Conservation (phyloP, 371 early-diverging fungal species). For the Zychaea mexicana region DNA sequence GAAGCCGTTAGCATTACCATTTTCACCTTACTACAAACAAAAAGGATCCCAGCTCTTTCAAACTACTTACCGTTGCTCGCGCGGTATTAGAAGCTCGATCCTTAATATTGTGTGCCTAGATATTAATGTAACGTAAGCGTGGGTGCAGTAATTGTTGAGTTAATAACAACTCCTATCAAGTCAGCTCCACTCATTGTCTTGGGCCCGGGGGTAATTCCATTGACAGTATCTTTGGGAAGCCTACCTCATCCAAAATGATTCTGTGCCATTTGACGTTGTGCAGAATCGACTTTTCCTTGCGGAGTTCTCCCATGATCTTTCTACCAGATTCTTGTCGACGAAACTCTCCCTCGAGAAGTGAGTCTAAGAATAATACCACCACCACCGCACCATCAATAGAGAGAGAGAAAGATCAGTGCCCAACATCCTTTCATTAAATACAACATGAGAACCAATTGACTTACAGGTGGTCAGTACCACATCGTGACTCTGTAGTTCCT, state of each 20-base stretch:
- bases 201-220: too few species aligned
- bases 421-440: neutral
- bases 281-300: constrained; percentile 69
- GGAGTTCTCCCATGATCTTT: constrained; percentile 51
- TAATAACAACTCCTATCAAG: too few species aligned
- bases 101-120: constrained; percentile 95
- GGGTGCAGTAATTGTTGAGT: too few species aligned
- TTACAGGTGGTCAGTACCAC: constrained; percentile 85
- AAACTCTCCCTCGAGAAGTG: constrained; percentile 76
- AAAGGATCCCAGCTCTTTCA: neutral
- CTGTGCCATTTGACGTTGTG: constrained; percentile 85
- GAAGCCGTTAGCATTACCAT: too few species aligned
- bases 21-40: neutral
- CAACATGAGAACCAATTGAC: constrained; percentile 4
- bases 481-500: constrained; percentile 67
- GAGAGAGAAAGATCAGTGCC: too few species aligned
- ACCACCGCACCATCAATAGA: neutral
- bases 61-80: constrained; percentile 65
- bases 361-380: constrained; percentile 38
- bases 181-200: too few species aligned
- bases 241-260: constrained; percentile 85
- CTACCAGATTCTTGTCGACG: constrained; percentile 78
- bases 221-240: neutral
- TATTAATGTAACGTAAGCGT: too few species aligned
- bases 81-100: constrained; percentile 92